A percentile compares a stretch with the other conserved stretches of the same genome.
These are phyloP conservation scores for Acacia acuminata DNA, from an alignment of 306 rosid species.

Conservation along the genomic window DNA sequence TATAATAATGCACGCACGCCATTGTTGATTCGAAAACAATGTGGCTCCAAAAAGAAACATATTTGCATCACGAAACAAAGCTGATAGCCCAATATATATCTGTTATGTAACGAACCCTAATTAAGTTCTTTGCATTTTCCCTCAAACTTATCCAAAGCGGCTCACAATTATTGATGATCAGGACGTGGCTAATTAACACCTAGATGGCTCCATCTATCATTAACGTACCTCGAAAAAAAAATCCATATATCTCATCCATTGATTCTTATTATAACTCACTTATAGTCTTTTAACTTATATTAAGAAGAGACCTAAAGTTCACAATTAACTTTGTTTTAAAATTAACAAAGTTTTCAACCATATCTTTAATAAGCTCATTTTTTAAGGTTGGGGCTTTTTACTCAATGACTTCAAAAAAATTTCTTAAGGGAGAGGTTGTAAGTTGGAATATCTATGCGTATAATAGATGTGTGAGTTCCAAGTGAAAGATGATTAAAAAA, in stretches of 20 bases:
- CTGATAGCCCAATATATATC: slow-evolving; percentile 25
- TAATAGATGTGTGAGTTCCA: too few relatives aligned
- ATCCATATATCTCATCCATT: background rate
- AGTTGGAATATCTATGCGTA: too few relatives aligned
- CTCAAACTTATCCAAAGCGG: background rate
- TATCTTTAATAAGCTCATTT: background rate
- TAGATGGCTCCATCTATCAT: background rate
- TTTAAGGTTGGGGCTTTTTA: too few relatives aligned
- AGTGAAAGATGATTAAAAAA: too few relatives aligned
- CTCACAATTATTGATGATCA: slow-evolving; percentile 13
- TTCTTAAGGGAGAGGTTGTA: too few relatives aligned
- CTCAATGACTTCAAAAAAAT: too few relatives aligned
- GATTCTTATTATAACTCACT: background rate
- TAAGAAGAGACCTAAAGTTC: too few relatives aligned
- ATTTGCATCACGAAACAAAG: slow-evolving; percentile 30
- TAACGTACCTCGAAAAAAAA: background rate
- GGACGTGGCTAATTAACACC: background rate
- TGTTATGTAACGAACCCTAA: background rate
- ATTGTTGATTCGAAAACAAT: slow-evolving; percentile 13
- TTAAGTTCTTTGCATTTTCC: background rate
- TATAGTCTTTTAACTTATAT: background rate
- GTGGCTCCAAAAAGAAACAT: background rate
- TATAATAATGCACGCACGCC: slow-evolving; percentile 1
- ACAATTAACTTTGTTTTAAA: background rate
- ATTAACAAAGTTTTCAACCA: background rate